Evolutionary conservation across 805 yeast species (phyloP), one percentile per base, ranked within the genome.

Genomic region (Metschnikowia anglica): DNA sequence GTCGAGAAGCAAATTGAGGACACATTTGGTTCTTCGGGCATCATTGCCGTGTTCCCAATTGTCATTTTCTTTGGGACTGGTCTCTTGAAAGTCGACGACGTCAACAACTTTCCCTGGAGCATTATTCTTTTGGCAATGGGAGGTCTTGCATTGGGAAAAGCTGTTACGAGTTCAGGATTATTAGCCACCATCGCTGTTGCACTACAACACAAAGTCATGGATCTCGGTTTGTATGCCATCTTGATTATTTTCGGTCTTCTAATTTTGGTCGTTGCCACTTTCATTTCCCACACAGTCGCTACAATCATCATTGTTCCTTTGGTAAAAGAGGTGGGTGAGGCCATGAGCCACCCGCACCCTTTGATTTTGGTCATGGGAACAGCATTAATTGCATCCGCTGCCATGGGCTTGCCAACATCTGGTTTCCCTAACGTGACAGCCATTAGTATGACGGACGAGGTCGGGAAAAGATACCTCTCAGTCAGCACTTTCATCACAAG

Each of bases 121-220:
- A 93, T 91, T 54, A 93, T 93, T 8, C 80, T 91, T 34, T 73
- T 91, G 49, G 97, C 98, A 3, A 93, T 91, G 99, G 99, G 99
- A 24, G 99, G 99, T 48, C 79, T 91, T 39, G 95, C 97, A 0
- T 71, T 91, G 39, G 99, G 99, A 43, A 89, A 88, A 61, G 96
- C 96, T 0, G 98, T 91, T 1, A 81, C 96, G 1, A 83, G 93
- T 7, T 88, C 96, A 1, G 98, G 98, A 0, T 70, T 91, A 43
- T 73, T 91, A 43, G 74, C 80, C 5, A 82, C 91, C 0, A 83
- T 90, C 46, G 98, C 99, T 0, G 52, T 66, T 2, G 61, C 71
- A 1, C 85, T 93, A 45, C 88, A 86, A 57, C 56, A 63, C 2
- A 66, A 75, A 44, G 86, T 91, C n/a, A 75, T 74, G 44, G 81